Percentiles rank a stretch among this genome's conserved stretches.
Evolutionary conservation across 805 yeast genomes (phyloP).

Genomic region (Saccharomycopsis selenospora): DNA sequence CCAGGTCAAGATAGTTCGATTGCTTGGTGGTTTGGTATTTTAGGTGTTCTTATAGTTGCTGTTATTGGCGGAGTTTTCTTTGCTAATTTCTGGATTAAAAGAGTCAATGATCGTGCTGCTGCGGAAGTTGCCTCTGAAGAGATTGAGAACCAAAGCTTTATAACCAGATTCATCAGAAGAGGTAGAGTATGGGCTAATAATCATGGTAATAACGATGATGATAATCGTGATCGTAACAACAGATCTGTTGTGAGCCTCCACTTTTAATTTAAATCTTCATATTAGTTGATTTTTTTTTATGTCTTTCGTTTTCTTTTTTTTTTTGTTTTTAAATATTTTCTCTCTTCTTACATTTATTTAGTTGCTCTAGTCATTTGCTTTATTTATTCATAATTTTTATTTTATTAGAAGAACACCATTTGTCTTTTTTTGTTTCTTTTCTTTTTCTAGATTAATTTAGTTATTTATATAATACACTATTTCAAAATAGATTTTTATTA

Average conservation of each 20-base stretch:
- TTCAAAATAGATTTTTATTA: too few species aligned
- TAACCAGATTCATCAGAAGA: neutral
- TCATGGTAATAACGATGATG: neutral
- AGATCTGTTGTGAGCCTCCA: neutral
- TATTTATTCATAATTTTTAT: too few species aligned
- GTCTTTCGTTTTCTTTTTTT: neutral
- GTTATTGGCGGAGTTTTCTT: conserved; percentile 33
- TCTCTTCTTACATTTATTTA: too few species aligned
- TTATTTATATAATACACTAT: too few species aligned
- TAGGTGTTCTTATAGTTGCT: conserved; percentile 42
- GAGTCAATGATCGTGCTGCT: conserved; percentile 25
- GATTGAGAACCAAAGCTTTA: neutral
- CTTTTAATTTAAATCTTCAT: too few species aligned
- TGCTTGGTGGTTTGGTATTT: conserved; percentile 65
- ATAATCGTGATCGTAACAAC: neutral
- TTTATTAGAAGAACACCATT: too few species aligned
- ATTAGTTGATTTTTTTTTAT: neutral
- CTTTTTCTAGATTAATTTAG: too few species aligned
- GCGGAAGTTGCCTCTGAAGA: neutral
- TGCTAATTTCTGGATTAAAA: conserved; percentile 37
- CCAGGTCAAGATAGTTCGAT: conserved; percentile 56
- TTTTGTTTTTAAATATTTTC: too few species aligned
- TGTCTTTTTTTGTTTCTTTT: too few species aligned
- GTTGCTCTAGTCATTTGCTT: too few species aligned
- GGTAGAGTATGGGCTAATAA: neutral